Percentiles rank a stretch among this genome's conserved stretches.
Conservation (phyloP, 805 yeast species). For the Candida lessepsii region DNA sequence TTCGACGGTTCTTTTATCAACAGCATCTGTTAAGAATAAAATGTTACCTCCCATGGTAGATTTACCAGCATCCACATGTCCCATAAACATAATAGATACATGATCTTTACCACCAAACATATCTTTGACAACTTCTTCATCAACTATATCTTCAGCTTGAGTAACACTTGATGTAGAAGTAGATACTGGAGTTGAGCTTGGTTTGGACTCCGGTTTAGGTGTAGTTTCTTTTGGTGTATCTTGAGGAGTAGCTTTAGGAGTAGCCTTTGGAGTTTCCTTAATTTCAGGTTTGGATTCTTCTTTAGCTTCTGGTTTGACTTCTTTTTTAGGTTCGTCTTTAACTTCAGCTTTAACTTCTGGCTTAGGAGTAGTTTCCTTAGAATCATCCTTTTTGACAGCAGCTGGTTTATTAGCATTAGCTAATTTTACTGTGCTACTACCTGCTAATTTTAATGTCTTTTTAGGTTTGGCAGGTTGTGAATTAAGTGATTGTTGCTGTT, state of each 20-base stretch:
- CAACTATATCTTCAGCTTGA: slow-evolving; percentile 79
- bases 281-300: slow-evolving; percentile 14
- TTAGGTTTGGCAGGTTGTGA: slow-evolving; percentile 57
- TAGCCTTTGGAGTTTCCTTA: slow-evolving; percentile 12
- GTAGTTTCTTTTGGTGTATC: slow-evolving; percentile 20
- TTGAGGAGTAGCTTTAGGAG: slow-evolving; percentile 18
- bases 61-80: slow-evolving; percentile 99
- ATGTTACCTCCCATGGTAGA: slow-evolving; percentile 99
- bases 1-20: slow-evolving; percentile 97
- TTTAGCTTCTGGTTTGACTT: slow-evolving; percentile 14
- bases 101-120: slow-evolving; percentile 98
- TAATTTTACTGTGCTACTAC: slow-evolving; percentile 66
- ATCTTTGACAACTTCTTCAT: slow-evolving; percentile 84
- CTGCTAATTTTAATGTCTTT: slow-evolving; percentile 64
- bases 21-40: slow-evolving; percentile 90
- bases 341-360: slow-evolving; percentile 16
- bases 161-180: slow-evolving; percentile 18
- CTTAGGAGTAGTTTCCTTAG: slow-evolving; percentile 10
- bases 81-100: slow-evolving; percentile 96
- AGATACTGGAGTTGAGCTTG: slow-evolving; percentile 10
- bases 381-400: slow-evolving; percentile 18
- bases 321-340: slow-evolving; percentile 27
- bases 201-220: slow-evolving; percentile 17
- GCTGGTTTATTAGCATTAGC: slow-evolving; percentile 44
- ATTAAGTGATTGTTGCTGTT: slow-evolving; percentile 41